Percentiles rank a stretch among this genome's conserved stretches.
Evolutionary conservation across 2,329 filamentous ascomycete species (phyloP).

Genomic region (Aspergillus calidoustus): DNA sequence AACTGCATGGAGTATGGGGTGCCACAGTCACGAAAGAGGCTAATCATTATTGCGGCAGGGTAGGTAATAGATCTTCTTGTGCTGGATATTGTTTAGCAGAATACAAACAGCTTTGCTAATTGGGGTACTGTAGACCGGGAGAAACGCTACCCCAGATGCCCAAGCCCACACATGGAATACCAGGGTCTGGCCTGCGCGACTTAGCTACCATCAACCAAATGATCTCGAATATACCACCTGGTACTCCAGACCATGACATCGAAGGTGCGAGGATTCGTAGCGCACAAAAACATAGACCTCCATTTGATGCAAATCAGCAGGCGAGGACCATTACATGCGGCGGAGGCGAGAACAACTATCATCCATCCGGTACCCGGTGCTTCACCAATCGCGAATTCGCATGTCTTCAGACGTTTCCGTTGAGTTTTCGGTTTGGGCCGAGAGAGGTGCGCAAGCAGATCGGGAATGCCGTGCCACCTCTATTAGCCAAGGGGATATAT

Average conservation of each 20-base stretch:
- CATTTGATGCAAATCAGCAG: constrained; percentile 57
- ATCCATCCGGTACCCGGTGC: constrained; percentile 66
- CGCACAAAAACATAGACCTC: constrained; percentile 29
- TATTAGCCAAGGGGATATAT: constrained; percentile 47
- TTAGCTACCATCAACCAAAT: constrained; percentile 49
- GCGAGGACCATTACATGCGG: constrained; percentile 66
- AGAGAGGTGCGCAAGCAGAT: constrained; percentile 62
- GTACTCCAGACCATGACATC: constrained; percentile 50
- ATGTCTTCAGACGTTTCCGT: constrained; percentile 71
- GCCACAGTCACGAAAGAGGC: constrained; percentile 52
- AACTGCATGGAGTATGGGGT: constrained; percentile 55
- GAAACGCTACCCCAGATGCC: constrained; percentile 72
- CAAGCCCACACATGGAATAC: constrained; percentile 58
- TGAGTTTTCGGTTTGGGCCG: constrained; percentile 60
- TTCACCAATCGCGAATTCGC: constrained; percentile 73
- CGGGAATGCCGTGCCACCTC: constrained; percentile 77
- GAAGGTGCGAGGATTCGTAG: constrained; percentile 26
- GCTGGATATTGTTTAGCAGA: not conserved
- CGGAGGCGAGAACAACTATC: constrained; percentile 64
- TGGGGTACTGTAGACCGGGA: constrained; percentile 60
- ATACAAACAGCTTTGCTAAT: not conserved
- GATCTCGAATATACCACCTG: constrained; percentile 45
- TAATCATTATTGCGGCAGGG: constrained; percentile 60
- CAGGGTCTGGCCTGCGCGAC: constrained; percentile 35
- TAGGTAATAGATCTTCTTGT: constrained; percentile 36